Evolutionary conservation across 2,329 filamentous ascomycete genomes (phyloP), one percentile per base, ranked within the genome.

Genomic region (Keithomyces neogunnii): DNA sequence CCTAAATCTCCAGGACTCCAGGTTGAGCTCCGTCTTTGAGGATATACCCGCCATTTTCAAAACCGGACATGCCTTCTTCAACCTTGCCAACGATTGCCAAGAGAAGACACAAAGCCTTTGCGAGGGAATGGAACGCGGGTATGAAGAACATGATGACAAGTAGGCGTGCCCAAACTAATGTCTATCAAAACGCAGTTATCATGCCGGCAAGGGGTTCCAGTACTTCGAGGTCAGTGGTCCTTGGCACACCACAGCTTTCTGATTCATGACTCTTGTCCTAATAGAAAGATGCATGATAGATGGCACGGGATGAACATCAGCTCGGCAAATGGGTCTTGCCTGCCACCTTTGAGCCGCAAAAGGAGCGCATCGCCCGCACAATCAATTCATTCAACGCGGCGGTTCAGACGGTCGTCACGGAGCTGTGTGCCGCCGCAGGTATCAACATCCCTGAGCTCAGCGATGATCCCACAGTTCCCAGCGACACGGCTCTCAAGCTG

Each of bases 401-500:
- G 30, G 26, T 35, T 26, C 44, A 46, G 44, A 46, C 44, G 32
- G 44, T 46, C 31, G 13, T 46, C 28, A 13, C 44, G 30, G 44
- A 46, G 31, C 13, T 46, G 5, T 46, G 30, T 6, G 44, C 44
- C 13, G 44, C 44, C 44, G 5, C 28, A 19, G 44, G 11, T 28
- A 46, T 46, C 44, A 26, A 7, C 26, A 35, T 46, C 11, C 44
- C 44, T 31, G 44, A 46, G 44, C 30, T 46, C 4, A 46, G 44
- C 32, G 44, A 46, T 35, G 44, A 46, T 26, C 28, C 44, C 13
- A n/a, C 44, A 7, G 3, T 46, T 7, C 44, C 44, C 5, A 46
- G 44, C 31, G 44, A 46, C n/a, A 46, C 44, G n/a, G 44, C 30
- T 28, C 44, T 46, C 31, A 46, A 46, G 31, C 44, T 46, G 31